These are phyloP conservation scores for Mycena pura DNA, from an alignment of 768 basidiomycete species.

Conservation along the genomic window DNA sequence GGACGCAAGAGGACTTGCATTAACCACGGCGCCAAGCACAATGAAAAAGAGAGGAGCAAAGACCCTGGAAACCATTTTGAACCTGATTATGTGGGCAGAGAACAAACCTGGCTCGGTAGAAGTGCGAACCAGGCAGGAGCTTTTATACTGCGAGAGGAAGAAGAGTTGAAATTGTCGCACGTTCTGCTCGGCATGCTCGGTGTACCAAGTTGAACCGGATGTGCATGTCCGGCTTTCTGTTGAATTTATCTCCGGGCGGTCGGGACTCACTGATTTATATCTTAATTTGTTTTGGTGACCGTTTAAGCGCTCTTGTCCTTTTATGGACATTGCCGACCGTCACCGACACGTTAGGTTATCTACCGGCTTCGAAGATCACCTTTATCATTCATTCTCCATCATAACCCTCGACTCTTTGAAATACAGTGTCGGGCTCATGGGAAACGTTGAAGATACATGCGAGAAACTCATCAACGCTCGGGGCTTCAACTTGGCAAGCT, in stretches of 20 bases:
- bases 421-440: no score
- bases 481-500: background rate
- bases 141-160: background rate
- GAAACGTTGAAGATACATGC: no score
- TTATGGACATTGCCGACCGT: no score
- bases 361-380: background rate
- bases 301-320: no score
- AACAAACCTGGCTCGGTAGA: background rate
- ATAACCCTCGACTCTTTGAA: background rate
- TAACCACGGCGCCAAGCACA: background rate
- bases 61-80: background rate
- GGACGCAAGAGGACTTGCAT: background rate
- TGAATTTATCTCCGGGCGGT: background rate
- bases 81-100: background rate
- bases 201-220: background rate
- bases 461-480: no score
- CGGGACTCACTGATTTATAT: background rate
- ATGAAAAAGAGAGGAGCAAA: conserved; percentile 1
- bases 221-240: background rate
- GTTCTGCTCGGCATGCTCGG: background rate
- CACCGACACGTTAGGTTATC: background rate
- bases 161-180: background rate
- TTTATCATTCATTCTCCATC: background rate
- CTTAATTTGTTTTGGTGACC: background rate
- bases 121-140: background rate